Conservation (phyloP, 192 early-diverging fungal species). For the Coemansia sp. region DNA sequence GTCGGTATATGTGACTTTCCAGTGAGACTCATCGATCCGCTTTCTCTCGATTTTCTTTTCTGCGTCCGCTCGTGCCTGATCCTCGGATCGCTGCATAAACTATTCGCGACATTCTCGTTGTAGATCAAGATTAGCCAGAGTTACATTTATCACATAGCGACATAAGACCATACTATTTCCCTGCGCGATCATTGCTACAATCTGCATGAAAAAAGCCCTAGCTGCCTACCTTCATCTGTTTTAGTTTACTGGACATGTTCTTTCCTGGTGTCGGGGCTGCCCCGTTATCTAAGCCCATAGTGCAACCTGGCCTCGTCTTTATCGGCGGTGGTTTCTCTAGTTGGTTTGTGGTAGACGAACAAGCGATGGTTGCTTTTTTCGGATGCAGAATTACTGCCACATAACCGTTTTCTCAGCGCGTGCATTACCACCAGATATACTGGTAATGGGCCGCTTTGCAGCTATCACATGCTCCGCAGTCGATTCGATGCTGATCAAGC, state of each 20-base stretch:
- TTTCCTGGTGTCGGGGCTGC: not conserved
- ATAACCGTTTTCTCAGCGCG: not conserved
- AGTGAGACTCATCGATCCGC: constrained; percentile 47
- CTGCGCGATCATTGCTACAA: not conserved
- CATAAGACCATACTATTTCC: not conserved
- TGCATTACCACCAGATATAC: not conserved
- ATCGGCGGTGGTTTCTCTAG: not conserved
- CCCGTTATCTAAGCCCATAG: constrained; percentile 10
- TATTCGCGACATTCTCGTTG: constrained; percentile 4
- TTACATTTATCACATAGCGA: not conserved
- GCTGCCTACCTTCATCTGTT: constrained; percentile 24
- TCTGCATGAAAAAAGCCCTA: not conserved
- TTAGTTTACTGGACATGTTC: constrained; percentile 28
- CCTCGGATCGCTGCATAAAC: constrained; percentile 52
- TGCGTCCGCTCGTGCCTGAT: constrained; percentile 21
- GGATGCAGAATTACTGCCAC: not conserved
- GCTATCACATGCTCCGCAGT: not conserved
- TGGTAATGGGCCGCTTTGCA: not conserved
- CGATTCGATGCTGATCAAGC: not conserved
- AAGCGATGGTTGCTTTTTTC: not conserved
- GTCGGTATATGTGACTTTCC: constrained; percentile 37
- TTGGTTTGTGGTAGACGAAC: not conserved
- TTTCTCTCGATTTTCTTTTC: constrained; percentile 29
- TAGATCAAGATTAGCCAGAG: not conserved
- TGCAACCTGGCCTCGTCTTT: not conserved